Base-by-base conservation (phyloP, 176 grass and related monocot genomes). In the Aegilops speltoides region DNA sequence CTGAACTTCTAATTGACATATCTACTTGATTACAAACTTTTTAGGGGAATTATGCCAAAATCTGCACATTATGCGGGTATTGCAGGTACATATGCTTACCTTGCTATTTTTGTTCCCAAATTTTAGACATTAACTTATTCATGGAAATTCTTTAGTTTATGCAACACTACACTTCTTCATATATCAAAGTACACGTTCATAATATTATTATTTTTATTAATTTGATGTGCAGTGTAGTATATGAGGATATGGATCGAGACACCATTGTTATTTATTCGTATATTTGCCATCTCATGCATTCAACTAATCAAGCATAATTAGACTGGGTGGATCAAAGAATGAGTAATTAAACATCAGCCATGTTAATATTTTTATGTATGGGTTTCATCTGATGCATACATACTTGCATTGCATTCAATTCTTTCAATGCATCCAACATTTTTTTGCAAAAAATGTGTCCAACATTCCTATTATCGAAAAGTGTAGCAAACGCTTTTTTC, bases 41-140 rank as follows among this genome's bases (percentile, higher is more conserved):
- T 40, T 80, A 89, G 46, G 70, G 73, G n/a, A 74, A 10, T 76
- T 52, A 89, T 92, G 87, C 80, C 61, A 10, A 84, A 68, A 28
- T 79, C 68, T 81, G 36, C 79, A 54, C 45, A 28, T 83, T 68
- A 74, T 68, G 46, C 26, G 79, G 74, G 23, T 83, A 67, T 75
- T 34, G 62, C 75, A 84, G 87, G 90, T 86, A 36, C 45, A 1
- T 48, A 25, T 77, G 64, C 68, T 79, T 17, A 16, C 20, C 62
- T 80, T 89, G 11, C 46, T 64, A 61, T 66, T 77, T 54, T 61
- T 65, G 25, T 81, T 29, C 7, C 8, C n/a, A 78, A 22, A 10
- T 65, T 20, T 17, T 48, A 67, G 61, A 36, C 25, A 41, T 41
- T 41, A 41, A 41, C 40, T 41, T 41, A 11, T 41, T 41, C 40